Evolutionary conservation across 139 green algal genomes (phyloP), one percentile per base, ranked within the genome.

Genomic region (Chlamydomonas sp.): DNA sequence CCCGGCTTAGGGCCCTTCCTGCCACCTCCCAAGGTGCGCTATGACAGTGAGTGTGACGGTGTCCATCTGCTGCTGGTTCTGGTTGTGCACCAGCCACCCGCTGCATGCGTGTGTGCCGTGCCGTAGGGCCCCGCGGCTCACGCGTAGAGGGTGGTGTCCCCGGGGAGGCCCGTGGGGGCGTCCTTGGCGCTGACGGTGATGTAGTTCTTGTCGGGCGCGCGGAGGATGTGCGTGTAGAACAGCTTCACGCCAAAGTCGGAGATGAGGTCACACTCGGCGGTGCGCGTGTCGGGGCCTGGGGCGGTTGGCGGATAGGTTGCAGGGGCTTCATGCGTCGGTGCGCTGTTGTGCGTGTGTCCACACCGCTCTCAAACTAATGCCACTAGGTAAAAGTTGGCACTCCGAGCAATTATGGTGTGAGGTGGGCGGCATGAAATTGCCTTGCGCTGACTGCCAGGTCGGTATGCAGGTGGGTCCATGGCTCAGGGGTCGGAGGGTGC

Each of bases 61-160:
- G 17, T 4, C 69, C 69, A 5, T 10, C 57, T 18, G 5, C 69
- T 14, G n/a, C 5, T 14, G 74, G 49, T 3, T 57, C 10, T 6
- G 6, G 18, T 49, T 49, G 31, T 49, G 31, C 31, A 49, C n/a
- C 72, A 6, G 9, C 12, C 49, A 1, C 74, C 0, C n/a, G 7
- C 74, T 62, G 12, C 17, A 5, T 59, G 18, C 49, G n/a, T 31
- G 10, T 18, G 1, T 18, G 1, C 69, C 2, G 17, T 49, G 17
- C 10, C 68, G 68, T 49, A 17, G n/a, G n/a, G 7, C 4, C 17
- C 18, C 17, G 31, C 4, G 6, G 1, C 83, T 87, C 78, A 87
- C 83, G 63, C n/a, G 63, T 74, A 87, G 0, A 87, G 83, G 72
- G 62, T 87, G 31, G 83, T 87, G 83, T 87, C 83, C 1, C 83